A percentile compares a stretch with the other conserved stretches of the same genome.
phyloP scores from a whole-genome alignment of 306 rosid genomes.

The Quercus gilva region DNA sequence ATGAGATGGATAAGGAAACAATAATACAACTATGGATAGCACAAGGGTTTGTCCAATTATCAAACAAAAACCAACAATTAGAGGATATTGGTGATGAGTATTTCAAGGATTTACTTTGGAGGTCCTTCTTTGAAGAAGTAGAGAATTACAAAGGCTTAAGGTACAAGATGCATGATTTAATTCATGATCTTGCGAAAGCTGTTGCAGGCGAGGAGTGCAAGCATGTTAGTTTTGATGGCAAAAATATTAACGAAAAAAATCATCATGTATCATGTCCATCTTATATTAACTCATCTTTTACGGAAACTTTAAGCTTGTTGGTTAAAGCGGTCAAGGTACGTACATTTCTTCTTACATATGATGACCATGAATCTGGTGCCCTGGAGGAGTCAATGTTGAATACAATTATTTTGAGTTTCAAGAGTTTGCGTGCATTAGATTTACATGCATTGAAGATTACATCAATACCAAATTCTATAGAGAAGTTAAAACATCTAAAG shows the following conservation, averaged over 20 bases:
- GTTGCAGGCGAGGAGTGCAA: neutral
- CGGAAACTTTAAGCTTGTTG: fast-evolving
- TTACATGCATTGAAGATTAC: neutral
- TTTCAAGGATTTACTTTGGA: conserved; percentile 6
- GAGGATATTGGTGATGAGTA: neutral
- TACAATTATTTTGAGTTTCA: neutral
- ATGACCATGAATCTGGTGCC: fast-evolving
- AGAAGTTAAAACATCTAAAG: neutral
- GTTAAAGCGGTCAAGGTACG: neutral
- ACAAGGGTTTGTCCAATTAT: too few relatives aligned
- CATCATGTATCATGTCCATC: neutral
- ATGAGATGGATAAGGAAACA: too few relatives aligned
- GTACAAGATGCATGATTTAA: conserved; percentile 3
- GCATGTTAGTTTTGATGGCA: neutral
- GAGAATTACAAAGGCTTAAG: neutral
- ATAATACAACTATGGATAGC: too few relatives aligned
- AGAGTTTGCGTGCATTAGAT: neutral
- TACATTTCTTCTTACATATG: fast-evolving
- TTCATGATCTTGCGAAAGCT: conserved; percentile 10
- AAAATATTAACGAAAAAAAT: neutral
- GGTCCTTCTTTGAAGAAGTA: conserved; percentile 17
- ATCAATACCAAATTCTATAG: neutral
- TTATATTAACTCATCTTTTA: fast-evolving
- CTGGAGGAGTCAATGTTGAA: neutral
- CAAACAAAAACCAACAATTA: neutral